Evolutionary conservation across 2,329 filamentous ascomycete species (phyloP).

Genomic region (Zasmidium citrigriseum): DNA sequence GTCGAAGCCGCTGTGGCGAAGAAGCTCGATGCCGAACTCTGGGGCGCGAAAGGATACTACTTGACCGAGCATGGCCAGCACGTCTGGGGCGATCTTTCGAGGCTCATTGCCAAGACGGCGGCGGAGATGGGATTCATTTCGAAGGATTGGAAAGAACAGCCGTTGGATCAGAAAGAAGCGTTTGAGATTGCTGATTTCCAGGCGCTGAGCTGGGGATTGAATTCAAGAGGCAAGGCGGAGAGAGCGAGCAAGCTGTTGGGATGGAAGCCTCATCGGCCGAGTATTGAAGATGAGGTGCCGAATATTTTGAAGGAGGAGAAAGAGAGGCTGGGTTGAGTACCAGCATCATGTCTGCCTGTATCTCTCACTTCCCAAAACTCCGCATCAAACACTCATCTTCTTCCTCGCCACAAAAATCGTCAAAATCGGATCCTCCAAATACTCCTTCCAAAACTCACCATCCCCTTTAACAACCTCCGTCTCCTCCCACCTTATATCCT

Average conservation of each 20-base stretch:
- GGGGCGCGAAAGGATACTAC: conserved; percentile 67
- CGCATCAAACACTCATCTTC: background rate
- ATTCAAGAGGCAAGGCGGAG: conserved; percentile 58
- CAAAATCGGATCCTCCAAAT: conserved; percentile 5
- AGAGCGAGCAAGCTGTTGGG: conserved; percentile 60
- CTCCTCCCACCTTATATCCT: background rate
- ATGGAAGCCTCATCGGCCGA: conserved; percentile 55
- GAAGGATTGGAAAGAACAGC: conserved; percentile 55
- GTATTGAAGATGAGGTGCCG: conserved; percentile 30
- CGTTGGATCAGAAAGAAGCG: conserved; percentile 52
- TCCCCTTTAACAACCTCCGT: background rate
- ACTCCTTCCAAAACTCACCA: conserved; percentile 6
- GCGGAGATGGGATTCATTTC: conserved; percentile 48
- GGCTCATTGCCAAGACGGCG: conserved; percentile 21
- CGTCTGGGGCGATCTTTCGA: conserved; percentile 51
- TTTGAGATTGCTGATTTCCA: conserved; percentile 51
- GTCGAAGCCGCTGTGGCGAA: conserved; percentile 36
- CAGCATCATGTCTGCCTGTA: background rate
- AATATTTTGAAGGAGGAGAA: conserved; percentile 35
- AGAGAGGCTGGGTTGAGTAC: conserved; percentile 20
- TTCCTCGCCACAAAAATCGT: conserved; percentile 4
- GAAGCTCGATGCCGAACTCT: conserved; percentile 45
- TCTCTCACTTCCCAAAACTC: background rate
- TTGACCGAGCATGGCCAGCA: conserved; percentile 65
- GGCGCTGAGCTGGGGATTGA: conserved; percentile 60